These are phyloP conservation scores for Hemisphaericaspora xylanilytica DNA, from an alignment of 1,139 yeast species.

Conservation along the genomic window DNA sequence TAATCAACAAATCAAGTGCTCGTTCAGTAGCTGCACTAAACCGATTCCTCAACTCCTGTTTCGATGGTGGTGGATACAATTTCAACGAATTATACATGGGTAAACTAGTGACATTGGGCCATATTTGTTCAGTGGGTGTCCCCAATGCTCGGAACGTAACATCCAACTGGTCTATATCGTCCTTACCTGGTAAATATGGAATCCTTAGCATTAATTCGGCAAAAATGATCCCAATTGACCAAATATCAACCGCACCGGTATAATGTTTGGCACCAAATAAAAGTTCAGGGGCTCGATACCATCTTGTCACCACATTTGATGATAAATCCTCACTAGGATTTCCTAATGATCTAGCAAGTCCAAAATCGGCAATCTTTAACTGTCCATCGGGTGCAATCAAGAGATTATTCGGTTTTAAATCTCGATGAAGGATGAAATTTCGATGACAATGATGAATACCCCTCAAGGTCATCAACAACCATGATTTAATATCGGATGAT, in stretches of 20 bases:
- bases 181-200: constrained; percentile 91
- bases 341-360: constrained; percentile 83
- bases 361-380: constrained; percentile 94
- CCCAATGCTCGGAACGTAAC: constrained; percentile 94
- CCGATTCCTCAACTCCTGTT: constrained; percentile 75
- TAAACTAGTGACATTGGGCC: constrained; percentile 87
- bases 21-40: constrained; percentile 90
- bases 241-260: constrained; percentile 82
- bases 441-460: constrained; percentile 96
- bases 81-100: constrained; percentile 72
- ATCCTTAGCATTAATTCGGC: constrained; percentile 94
- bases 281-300: constrained; percentile 96
- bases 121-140: constrained; percentile 85
- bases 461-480: constrained; percentile 90
- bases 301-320: constrained; percentile 91
- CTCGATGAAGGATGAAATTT: constrained; percentile 85
- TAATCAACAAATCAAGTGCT: constrained; percentile 74
- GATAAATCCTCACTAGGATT: constrained; percentile 79
- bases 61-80: constrained; percentile 80
- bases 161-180: constrained; percentile 84
- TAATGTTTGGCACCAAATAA: constrained; percentile 87
- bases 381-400: constrained; percentile 83
- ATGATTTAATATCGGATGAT: constrained; percentile 86
- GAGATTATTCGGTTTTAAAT: constrained; percentile 79
- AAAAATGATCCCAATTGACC: constrained; percentile 96